Percentiles rank a stretch among this genome's conserved stretches.
Conservation (phyloP, 2,329 filamentous ascomycete genomes). For the Onygenales sp. region DNA sequence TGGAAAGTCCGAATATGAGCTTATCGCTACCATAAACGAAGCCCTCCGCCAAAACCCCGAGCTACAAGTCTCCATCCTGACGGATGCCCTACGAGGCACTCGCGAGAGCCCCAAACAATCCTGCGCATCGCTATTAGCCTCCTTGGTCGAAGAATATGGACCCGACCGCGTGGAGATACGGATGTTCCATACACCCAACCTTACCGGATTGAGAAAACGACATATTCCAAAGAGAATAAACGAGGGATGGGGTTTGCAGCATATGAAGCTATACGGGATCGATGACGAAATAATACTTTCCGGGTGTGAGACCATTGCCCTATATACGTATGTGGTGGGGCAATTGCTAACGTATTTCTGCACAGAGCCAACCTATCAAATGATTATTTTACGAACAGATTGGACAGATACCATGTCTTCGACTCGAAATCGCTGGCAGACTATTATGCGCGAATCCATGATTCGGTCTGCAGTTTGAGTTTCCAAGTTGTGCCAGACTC, state of each 20-base stretch:
- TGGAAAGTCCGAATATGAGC: constrained; percentile 81
- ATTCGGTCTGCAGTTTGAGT: constrained; percentile 68
- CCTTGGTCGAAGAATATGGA: constrained; percentile 77
- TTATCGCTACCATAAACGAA: constrained; percentile 68
- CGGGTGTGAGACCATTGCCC: constrained; percentile 45
- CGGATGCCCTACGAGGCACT: constrained; percentile 83
- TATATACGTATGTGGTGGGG: neutral
- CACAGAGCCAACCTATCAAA: constrained; percentile 71
- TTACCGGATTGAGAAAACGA: constrained; percentile 77
- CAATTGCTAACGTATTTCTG: constrained; percentile 5
- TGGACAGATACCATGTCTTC: constrained; percentile 92
- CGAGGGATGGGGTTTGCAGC: constrained; percentile 94
- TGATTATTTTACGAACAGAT: constrained; percentile 93
- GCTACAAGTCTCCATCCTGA: constrained; percentile 78
- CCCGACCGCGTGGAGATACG: constrained; percentile 76
- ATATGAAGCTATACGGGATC: constrained; percentile 97
- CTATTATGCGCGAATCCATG: constrained; percentile 71
- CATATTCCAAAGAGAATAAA: constrained; percentile 84
- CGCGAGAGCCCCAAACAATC: constrained; percentile 79
- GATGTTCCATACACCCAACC: constrained; percentile 96
- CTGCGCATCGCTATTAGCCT: constrained; percentile 77
- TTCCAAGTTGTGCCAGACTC: constrained; percentile 61
- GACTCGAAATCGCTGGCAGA: constrained; percentile 67
- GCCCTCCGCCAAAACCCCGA: constrained; percentile 65
- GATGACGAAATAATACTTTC: constrained; percentile 95